Evolutionary conservation across 768 basidiomycete species (phyloP), one percentile per base, ranked within the genome.

Genomic region (Mycena galericulata): DNA sequence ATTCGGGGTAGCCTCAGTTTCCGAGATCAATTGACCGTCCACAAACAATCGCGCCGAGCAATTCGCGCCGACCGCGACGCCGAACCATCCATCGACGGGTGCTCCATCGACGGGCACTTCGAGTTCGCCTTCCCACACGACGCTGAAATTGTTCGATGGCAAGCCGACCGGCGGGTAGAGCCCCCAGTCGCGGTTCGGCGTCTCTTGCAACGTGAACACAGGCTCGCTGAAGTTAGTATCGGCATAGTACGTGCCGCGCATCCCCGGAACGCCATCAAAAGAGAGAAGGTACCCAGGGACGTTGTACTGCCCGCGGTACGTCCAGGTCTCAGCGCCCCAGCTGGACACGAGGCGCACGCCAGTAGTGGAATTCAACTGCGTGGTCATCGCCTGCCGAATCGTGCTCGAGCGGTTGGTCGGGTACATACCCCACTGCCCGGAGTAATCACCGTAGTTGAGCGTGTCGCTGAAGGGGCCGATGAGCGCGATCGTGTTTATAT

Each of bases 91-190:
- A 12, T 71, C 59, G 3, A 76, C 69, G 4, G 69, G 20, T 17
- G 67, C 71, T 11, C 69, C 71, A 30, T 75, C 67, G 9, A 76
- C 74, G 18, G 75, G 75, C n/a, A 74, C 74, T n/a, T 36, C 50
- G 14, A 76, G 53, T 24, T 65, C 70, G 47, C 72, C 75, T 67
- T 76, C 75, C 75, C 75, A 76, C 43, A 76, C 57, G 15, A 55
- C 75, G 47, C 74, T 75, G 45, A 75, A 76, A 45, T 76, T 76
- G 61, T 76, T 76, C 38, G 75, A 76, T 3, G 75, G 75, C 11
- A 76, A 68, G 26, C 72, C 72, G 12, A 65, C 60, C 15, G 75
- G 75, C 30, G 75, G 75, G 57, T 76, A 76, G 2, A 76, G 64
- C 11, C 75, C 75, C 75, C 75, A 76, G 34, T 75, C 74, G 58